Conservation (phyloP, 129 eudicot genomes). For the Tanacetum coccineum region DNA sequence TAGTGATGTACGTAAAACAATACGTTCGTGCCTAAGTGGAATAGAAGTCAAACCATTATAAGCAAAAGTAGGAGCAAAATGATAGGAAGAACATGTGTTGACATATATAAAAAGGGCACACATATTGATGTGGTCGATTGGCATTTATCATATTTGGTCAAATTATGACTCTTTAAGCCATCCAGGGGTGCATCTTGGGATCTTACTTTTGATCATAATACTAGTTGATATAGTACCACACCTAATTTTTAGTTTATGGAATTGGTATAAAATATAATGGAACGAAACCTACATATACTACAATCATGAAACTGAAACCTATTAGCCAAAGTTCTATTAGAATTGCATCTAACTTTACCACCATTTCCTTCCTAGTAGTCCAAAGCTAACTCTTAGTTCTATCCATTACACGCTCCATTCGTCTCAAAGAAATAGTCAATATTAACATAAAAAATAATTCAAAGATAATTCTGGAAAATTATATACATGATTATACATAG, state of each 20-base stretch:
- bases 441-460: not conserved
- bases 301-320: too few species aligned
- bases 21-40: too few species aligned
- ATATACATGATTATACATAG: not conserved
- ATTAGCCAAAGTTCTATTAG: too few species aligned
- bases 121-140: conserved; percentile 22
- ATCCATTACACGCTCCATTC: too few species aligned
- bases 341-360: too few species aligned
- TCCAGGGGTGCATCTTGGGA: conserved; percentile 18
- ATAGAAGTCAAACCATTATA: conserved; percentile 1
- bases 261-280: too few species aligned
- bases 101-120: conserved; percentile 9
- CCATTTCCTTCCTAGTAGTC: too few species aligned
- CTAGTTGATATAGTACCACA: not conserved
- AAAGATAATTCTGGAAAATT: not conserved
- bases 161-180: conserved; percentile 36
- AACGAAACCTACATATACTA: too few species aligned
- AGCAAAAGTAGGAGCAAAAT: conserved; percentile 16
- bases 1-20: too few species aligned
- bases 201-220: conserved; percentile 23
- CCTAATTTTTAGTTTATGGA: too few species aligned
- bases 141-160: conserved; percentile 26
- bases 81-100: conserved; percentile 19
- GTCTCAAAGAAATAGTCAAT: too few species aligned
- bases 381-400: too few species aligned